Evolutionary conservation across 2,329 filamentous ascomycete species (phyloP).

Genomic region (Myriosclerotinia duriaeana): DNA sequence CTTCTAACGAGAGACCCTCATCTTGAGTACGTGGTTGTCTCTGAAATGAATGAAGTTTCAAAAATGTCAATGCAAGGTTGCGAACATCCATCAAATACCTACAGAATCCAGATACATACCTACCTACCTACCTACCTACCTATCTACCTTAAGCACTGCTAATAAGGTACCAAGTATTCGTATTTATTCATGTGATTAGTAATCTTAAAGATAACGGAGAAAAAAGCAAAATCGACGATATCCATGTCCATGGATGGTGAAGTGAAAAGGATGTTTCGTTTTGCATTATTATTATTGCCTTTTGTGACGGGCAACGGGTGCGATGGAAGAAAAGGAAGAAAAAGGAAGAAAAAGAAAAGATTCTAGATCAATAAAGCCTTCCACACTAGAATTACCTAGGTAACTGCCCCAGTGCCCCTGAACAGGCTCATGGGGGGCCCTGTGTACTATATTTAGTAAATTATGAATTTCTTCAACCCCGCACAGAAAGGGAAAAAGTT

Average conservation of each 20-base stretch:
- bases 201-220: not conserved
- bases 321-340: not conserved
- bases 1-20: not conserved
- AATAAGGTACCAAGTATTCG: too few relatives aligned
- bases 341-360: not conserved
- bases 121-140: too few relatives aligned
- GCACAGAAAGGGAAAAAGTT: too few relatives aligned
- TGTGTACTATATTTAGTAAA: not conserved
- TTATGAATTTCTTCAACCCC: not conserved
- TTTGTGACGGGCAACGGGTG: not conserved
- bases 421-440: not conserved
- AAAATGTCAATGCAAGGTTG: not conserved
- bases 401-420: conserved; percentile 12
- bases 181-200: too few relatives aligned
- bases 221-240: not conserved
- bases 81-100: too few relatives aligned
- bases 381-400: too few relatives aligned
- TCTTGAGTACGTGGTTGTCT: not conserved
- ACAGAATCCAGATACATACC: too few relatives aligned
- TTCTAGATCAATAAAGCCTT: conserved; percentile 9
- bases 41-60: conserved; percentile 16
- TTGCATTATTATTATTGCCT: not conserved
- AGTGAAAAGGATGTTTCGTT: not conserved
- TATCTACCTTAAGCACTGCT: too few relatives aligned
- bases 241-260: not conserved